phyloP scores from a whole-genome alignment of 129 eudicot genomes.

The Pittosporum tobira region DNA sequence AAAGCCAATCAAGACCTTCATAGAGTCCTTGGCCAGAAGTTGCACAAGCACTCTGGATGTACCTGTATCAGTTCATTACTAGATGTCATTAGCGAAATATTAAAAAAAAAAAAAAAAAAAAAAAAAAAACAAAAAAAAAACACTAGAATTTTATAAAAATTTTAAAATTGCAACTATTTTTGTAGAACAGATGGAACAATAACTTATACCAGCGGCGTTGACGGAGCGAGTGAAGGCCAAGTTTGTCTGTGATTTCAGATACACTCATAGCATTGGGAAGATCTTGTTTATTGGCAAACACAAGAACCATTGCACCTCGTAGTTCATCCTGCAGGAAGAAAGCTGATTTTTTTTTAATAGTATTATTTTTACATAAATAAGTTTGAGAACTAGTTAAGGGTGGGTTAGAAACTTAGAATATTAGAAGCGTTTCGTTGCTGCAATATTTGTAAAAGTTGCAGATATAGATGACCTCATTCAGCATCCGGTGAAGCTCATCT shows the following conservation, averaged over 20 bases:
- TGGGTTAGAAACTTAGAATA: too few relatives aligned
- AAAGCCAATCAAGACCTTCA: constrained; percentile 78
- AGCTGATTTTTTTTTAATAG: too few relatives aligned
- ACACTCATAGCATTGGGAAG: constrained; percentile 68
- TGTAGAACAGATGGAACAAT: too few relatives aligned
- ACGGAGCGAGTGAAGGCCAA: constrained; percentile 55
- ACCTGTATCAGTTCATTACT: constrained; percentile 27
- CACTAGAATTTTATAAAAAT: not conserved
- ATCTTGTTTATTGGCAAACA: constrained; percentile 66
- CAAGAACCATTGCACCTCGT: constrained; percentile 43
- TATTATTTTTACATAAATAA: too few relatives aligned
- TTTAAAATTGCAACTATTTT: too few relatives aligned
- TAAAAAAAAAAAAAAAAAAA: not conserved
- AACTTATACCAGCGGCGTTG: constrained; percentile 44
- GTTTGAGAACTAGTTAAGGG: too few relatives aligned
- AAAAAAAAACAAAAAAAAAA: not conserved
- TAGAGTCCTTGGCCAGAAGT: constrained; percentile 59
- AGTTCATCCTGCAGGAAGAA: constrained; percentile 34
- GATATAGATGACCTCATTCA: constrained; percentile 36
- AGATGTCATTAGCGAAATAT: not conserved
- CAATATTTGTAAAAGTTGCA: not conserved
- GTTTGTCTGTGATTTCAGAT: constrained; percentile 57
- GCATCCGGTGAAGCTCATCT: constrained; percentile 67
- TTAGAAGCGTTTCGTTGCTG: too few relatives aligned
- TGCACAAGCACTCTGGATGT: constrained; percentile 67